These are phyloP conservation scores for Biscutella laevigata DNA, from an alignment of 441 rosid species.

Conservation along the genomic window DNA sequence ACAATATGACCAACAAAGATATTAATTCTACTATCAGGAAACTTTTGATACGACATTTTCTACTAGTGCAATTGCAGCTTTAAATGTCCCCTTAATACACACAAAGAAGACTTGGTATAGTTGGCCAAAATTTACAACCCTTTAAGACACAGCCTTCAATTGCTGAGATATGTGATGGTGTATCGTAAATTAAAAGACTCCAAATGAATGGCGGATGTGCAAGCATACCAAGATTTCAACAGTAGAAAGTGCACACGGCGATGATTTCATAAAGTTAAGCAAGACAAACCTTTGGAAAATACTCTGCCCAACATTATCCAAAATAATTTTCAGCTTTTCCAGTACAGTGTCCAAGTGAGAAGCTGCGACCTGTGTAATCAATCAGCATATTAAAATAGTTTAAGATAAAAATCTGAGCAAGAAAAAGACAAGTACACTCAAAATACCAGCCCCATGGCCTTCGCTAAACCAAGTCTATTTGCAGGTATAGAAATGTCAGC, in stretches of 20 bases:
- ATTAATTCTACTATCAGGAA: slow-evolving; percentile 9
- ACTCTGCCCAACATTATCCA: slow-evolving; percentile 80
- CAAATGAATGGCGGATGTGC: not conserved
- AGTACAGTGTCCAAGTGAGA: slow-evolving; percentile 93
- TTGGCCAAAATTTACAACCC: slow-evolving; percentile 1
- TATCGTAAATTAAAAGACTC: not conserved
- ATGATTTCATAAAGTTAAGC: slow-evolving; percentile 2
- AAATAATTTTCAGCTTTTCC: slow-evolving; percentile 85
- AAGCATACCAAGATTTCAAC: not conserved
- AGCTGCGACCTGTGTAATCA: slow-evolving; percentile 74
- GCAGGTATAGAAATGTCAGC: slow-evolving; percentile 78
- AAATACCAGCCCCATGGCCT: slow-evolving; percentile 97
- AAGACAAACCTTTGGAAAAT: slow-evolving; percentile 68
- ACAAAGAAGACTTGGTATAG: slow-evolving; percentile 5
- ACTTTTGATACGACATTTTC: not conserved
- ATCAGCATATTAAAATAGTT: slow-evolving; percentile 19
- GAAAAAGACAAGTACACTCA: slow-evolving; percentile 11
- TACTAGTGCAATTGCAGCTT: not conserved
- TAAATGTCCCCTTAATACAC: not conserved
- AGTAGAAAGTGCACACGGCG: not conserved
- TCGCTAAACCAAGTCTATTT: slow-evolving; percentile 96
- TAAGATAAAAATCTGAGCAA: slow-evolving; percentile 10
- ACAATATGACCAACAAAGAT: slow-evolving; percentile 1
- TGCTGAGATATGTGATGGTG: not conserved
- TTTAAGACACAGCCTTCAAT: slow-evolving; percentile 3